Evolutionary conservation across 352 stramenopile genomes (phyloP).

Genomic region (Pythium grandisporangium): DNA sequence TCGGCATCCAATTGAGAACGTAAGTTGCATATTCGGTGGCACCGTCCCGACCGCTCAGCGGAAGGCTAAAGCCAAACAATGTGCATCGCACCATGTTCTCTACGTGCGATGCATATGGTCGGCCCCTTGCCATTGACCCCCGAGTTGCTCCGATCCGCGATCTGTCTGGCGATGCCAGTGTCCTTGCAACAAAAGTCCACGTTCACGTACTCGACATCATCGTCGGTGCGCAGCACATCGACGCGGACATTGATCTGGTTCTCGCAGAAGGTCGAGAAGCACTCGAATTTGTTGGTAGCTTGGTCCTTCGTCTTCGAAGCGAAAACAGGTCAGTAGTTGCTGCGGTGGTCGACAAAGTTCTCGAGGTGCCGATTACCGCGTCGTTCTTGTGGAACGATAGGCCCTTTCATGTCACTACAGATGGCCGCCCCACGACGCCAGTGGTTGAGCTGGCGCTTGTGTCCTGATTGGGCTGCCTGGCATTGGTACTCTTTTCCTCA

Average conservation of each 20-base stretch:
- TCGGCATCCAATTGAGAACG: constrained; percentile 16
- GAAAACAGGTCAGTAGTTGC: constrained; percentile 6
- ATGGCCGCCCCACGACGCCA: constrained; percentile 4
- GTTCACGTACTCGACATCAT: constrained; percentile 14
- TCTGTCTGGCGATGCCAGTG: constrained; percentile 10
- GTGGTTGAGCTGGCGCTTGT: constrained; percentile 1
- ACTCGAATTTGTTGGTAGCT: constrained; percentile 6
- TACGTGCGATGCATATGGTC: constrained; percentile 20
- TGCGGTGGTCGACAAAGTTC: constrained; percentile 9
- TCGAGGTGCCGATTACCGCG: constrained; percentile 6
- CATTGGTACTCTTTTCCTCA: constrained; percentile 6
- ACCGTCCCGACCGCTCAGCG: constrained; percentile 15
- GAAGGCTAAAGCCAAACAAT: constrained; percentile 15
- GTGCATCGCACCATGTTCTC: constrained; percentile 20
- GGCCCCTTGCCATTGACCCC: constrained; percentile 20
- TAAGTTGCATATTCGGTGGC: constrained; percentile 15
- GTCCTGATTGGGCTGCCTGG: constrained; percentile 3
- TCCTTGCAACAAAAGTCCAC: constrained; percentile 17
- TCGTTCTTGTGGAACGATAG: constrained; percentile 3
- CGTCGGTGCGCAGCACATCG: constrained; percentile 8
- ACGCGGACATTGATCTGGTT: constrained; percentile 2
- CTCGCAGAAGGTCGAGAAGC: constrained; percentile 7
- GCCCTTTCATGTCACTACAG: constrained; percentile 11
- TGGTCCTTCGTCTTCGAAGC: constrained; percentile 6
- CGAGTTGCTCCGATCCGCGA: constrained; percentile 14